Percentiles rank a stretch among this genome's conserved stretches.
Conservation (phyloP, 345 rosid species). For the Carallia pectinifolia region DNA sequence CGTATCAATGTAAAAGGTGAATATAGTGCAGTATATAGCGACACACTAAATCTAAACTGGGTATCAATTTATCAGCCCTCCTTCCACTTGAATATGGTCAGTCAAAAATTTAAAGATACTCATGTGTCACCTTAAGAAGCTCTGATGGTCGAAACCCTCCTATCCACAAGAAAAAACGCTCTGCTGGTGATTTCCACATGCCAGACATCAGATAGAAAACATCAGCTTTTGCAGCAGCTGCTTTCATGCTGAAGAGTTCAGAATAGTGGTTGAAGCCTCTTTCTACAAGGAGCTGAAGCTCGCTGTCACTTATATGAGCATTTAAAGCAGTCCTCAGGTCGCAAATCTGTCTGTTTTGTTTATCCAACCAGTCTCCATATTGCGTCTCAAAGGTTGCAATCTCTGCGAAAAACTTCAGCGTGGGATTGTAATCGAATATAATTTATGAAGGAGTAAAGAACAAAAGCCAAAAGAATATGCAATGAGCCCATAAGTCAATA, state of each 20-base stretch:
- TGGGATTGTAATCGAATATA: constrained; percentile 3
- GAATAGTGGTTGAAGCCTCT: constrained; percentile 63
- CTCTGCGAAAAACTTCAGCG: constrained; percentile 35
- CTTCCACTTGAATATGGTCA: neutral
- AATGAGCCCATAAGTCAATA: neutral
- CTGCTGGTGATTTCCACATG: constrained; percentile 88
- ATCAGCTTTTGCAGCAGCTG: constrained; percentile 70
- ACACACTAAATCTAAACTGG: no score
- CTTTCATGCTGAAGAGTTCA: constrained; percentile 81
- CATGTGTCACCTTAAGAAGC: constrained; percentile 69
- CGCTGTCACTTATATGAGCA: constrained; percentile 51
- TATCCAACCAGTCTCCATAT: constrained; percentile 82
- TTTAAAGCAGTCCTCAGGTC: constrained; percentile 62
- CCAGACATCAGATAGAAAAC: constrained; percentile 83
- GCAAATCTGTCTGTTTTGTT: constrained; percentile 56
- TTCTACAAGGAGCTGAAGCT: constrained; percentile 67
- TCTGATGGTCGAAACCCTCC: constrained; percentile 96
- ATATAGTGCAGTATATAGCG: no score
- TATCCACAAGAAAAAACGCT: constrained; percentile 90
- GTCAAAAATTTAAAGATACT: neutral
- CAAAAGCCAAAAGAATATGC: no score
- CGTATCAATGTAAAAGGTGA: no score
- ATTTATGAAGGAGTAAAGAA: constrained; percentile 6
- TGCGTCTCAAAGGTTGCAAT: constrained; percentile 84
- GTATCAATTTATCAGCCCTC: no score